phyloP scores from a whole-genome alignment of 768 basidiomycete species.

The Rhizopogon sp. region DNA sequence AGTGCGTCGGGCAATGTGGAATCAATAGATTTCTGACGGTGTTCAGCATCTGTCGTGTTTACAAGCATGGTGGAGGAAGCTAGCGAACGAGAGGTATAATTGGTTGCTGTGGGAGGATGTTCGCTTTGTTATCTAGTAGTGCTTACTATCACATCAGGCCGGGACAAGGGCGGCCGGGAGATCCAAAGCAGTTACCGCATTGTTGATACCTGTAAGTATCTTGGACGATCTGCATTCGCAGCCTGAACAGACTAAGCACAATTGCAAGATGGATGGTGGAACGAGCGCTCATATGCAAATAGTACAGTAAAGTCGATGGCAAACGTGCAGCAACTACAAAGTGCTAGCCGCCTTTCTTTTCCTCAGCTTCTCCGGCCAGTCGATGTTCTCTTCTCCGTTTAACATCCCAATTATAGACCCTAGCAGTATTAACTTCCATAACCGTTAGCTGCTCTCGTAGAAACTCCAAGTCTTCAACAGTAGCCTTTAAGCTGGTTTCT shows the following conservation, averaged over 20 bases:
- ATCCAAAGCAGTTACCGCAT: too few relatives aligned
- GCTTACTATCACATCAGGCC: too few relatives aligned
- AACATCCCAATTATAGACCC: slow-evolving; percentile 96
- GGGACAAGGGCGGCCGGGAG: too few relatives aligned
- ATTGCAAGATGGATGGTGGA: too few relatives aligned
- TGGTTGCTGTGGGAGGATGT: not conserved
- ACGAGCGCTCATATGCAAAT: not conserved
- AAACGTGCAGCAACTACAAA: too few relatives aligned
- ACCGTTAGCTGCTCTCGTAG: slow-evolving; percentile 92
- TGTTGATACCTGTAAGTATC: too few relatives aligned
- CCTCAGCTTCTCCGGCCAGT: slow-evolving; percentile 30
- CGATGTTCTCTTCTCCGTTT: slow-evolving; percentile 66
- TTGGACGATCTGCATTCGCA: too few relatives aligned
- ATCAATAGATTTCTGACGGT: not conserved
- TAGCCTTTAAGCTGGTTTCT: slow-evolving; percentile 56
- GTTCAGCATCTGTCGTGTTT: not conserved
- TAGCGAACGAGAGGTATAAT: not conserved
- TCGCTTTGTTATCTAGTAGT: too few relatives aligned
- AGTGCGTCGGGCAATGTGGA: not conserved
- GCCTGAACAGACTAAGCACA: too few relatives aligned
- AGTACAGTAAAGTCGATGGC: not conserved
- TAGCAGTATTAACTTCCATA: slow-evolving; percentile 94
- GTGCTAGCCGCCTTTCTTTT: not conserved
- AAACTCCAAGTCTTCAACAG: slow-evolving; percentile 87
- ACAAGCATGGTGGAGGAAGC: not conserved